Evolutionary conservation across 2,329 filamentous ascomycete species (phyloP).

Genomic region (Arthrobotrys sphaeroides): DNA sequence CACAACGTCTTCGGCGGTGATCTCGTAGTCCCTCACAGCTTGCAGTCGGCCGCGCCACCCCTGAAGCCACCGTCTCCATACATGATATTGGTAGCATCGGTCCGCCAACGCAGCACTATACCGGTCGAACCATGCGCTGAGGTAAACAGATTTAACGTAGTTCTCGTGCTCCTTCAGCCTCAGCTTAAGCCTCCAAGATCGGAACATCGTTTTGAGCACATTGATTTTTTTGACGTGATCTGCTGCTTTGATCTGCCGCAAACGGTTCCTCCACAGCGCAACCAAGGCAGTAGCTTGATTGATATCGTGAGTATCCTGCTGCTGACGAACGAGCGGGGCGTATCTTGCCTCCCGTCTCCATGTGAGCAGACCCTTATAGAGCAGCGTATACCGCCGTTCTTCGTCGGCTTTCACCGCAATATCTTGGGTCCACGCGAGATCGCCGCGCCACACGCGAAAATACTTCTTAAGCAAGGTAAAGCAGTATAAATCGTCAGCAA

Average conservation of each 20-base stretch:
- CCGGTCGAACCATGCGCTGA: constrained; percentile 46
- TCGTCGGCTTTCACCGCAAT: constrained; percentile 47
- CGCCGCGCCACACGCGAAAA: constrained; percentile 35
- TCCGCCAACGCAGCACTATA: constrained; percentile 47
- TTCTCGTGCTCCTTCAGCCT: constrained; percentile 37
- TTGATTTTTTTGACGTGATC: constrained; percentile 52
- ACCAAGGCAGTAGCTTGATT: constrained; percentile 44
- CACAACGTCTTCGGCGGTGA: constrained; percentile 8
- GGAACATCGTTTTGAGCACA: constrained; percentile 31
- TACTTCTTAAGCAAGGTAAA: constrained; percentile 44
- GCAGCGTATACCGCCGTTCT: constrained; percentile 41
- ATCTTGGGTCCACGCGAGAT: constrained; percentile 42
- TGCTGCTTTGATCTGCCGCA: constrained; percentile 40
- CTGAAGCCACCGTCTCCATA: constrained; percentile 35
- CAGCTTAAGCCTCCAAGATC: constrained; percentile 39
- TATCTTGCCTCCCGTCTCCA: constrained; percentile 48
- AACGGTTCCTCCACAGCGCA: constrained; percentile 42
- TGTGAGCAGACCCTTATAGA: constrained; percentile 35
- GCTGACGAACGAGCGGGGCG: constrained; percentile 37
- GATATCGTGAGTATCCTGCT: constrained; percentile 33
- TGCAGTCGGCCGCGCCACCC: constrained; percentile 18
- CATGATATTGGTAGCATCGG: constrained; percentile 39
- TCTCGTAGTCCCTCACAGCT: constrained; percentile 2
- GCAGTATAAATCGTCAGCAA: constrained; percentile 46
- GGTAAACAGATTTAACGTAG: constrained; percentile 44